Evolutionary conservation across 192 early-diverging fungal species (phyloP).

Genomic region (Coemansia sp.): DNA sequence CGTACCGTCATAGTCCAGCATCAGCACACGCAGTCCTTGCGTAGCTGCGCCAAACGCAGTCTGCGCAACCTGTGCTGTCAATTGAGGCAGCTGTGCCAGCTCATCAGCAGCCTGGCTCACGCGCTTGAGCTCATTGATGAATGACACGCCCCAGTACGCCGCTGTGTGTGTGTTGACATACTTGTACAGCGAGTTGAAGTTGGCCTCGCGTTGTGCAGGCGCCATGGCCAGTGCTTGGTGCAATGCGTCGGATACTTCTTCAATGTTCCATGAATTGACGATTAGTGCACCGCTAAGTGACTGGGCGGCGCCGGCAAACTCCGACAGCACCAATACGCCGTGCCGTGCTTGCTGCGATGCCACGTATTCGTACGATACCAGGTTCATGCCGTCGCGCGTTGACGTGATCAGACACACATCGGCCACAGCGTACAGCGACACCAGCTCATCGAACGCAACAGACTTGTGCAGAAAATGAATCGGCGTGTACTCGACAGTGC

Average conservation of each 20-base stretch:
- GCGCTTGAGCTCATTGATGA: constrained; percentile 82
- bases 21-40: constrained; percentile 59
- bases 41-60: background rate
- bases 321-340: constrained; percentile 93
- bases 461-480: constrained; percentile 99
- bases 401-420: constrained; percentile 97
- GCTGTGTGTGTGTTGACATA: constrained; percentile 98
- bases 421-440: constrained; percentile 91
- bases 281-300: constrained; percentile 95
- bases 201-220: constrained; percentile 70
- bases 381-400: constrained; percentile 99
- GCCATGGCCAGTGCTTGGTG: constrained; percentile 93
- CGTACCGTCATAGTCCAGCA: constrained; percentile 98
- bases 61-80: constrained; percentile 15
- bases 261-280: constrained; percentile 99
- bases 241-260: constrained; percentile 87
- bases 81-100: constrained; percentile 48
- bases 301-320: constrained; percentile 99
- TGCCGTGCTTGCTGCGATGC: constrained; percentile 85
- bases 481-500: constrained; percentile 94
- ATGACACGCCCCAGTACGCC: constrained; percentile 93
- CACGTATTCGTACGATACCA: constrained; percentile 99
- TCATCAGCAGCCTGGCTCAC: constrained; percentile 55
- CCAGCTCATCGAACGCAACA: constrained; percentile 91
- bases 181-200: constrained; percentile 88